Base-by-base conservation (phyloP, 768 basidiomycete species). In the Coprinellus aureogranulatus region DNA sequence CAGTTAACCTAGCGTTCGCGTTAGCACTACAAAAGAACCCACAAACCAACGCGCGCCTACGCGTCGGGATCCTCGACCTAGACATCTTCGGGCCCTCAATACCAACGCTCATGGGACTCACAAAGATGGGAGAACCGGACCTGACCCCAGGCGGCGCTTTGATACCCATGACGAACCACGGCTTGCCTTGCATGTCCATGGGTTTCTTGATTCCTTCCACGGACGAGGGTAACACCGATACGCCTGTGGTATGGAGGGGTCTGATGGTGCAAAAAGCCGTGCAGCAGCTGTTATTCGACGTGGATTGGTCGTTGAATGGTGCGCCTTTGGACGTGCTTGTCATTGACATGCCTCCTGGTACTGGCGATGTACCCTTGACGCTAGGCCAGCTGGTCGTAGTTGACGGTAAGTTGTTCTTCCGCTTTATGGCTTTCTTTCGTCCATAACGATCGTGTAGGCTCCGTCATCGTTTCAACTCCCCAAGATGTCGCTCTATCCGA, bases 231-330 rank as follows among this genome's bases (percentile, higher is more conserved):
- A 80, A 80, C 54, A 79, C 79, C 34, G 92, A 95, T 67, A 85
- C 86, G 0, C 87, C 94, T 0, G 81, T 98, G 30, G 92, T 96
- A 28, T 99, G 96, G 96, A 82, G 96, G 25, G 96, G 96, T 2
- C 81, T 97, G 22, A 98, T 98, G 96, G 96, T 98, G 1, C 94
- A 96, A 74, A 98, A 98, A 67, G 94, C 95, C 25, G 93, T 95
- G 0, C 95, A 98, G 68, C 95, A 98, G 68, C 79, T 98, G 0
- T 80, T 98, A 1, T 98, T 99, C 65, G 94, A 98, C 62, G 93
- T 97, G 4, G 95, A 98, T 69, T 98, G 96, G 95, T 67, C 75
- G 16, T 25, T 23, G 30, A 52, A 52, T 25, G 50, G 50, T 8
- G 16, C 50, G 9, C 50, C 50, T 1, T 72, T 98, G 28, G 96